phyloP scores from a whole-genome alignment of 495 filamentous ascomycete species.

The Penicillium pulvis region DNA sequence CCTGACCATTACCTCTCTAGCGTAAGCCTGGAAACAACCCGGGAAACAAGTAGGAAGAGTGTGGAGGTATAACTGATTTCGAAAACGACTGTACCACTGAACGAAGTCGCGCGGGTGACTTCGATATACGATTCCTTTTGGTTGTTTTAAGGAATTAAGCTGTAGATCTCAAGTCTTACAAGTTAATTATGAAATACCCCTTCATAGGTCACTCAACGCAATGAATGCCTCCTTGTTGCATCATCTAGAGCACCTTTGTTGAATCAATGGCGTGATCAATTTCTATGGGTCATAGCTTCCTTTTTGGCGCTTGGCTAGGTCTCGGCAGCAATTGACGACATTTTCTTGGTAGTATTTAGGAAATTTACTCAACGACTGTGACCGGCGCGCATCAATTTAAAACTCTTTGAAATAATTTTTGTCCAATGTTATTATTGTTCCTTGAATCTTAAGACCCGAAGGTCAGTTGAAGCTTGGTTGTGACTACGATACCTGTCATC shows the following conservation, averaged over 20 bases:
- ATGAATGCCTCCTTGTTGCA: not conserved
- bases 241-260: not conserved
- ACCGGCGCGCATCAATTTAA: no score
- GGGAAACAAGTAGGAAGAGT: no score
- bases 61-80: no score
- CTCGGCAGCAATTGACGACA: not conserved
- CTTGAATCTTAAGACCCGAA: not conserved
- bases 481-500: not conserved
- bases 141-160: no score
- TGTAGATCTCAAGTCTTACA: no score
- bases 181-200: not conserved
- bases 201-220: not conserved
- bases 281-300: conserved; percentile 48
- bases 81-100: no score
- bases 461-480: not conserved
- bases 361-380: not conserved
- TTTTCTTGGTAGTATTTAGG: not conserved
- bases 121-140: no score
- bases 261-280: conserved; percentile 43
- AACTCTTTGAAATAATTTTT: not conserved
- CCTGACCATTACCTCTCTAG: no score
- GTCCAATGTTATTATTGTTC: not conserved
- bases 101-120: no score
- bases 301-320: not conserved
- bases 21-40: no score